Base-by-base conservation (phyloP, 225 moss, liverwort and hornwort species). In the Lunularia cruciata region DNA sequence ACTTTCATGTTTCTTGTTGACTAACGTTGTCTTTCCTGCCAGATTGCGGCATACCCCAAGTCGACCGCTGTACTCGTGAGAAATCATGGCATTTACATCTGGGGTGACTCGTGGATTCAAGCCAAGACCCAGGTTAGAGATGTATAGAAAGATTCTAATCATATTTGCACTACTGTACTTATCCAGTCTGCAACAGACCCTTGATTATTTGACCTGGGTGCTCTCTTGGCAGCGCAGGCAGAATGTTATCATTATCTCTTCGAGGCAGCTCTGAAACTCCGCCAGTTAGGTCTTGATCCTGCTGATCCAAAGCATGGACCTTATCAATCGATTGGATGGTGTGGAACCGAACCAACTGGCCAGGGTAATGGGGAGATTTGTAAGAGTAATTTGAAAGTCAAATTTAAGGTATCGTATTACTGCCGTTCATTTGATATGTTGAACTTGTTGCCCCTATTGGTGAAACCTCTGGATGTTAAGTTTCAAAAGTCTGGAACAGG, bases 201-300 rank as follows among this genome's bases (percentile, higher is more conserved):
- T n/a, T 28, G 37, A 12, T 38, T 31, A 11, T 26, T 40, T 6
- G 40, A 6, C 71, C 43, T 35, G 40, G 23, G 42, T 56, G 28
- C 10, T 56, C 14, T 75, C 60, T 35, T 89, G 63, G 73, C 70
- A 84, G 72, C 87, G 75, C 84, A 98, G 98, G 98, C 98, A 72
- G 98, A 98, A 74, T 98, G 98, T 87, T 98, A 98, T 74, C 98
- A 98, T 79, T 98, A 98, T 76, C 91, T 98, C 62, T 98, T 98
- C 40, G 83, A 93, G 55, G 93, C 98, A 75, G 90, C 98, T 48
- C 71, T 98, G 60, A 84, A 78, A 74, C 91, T 98, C 76, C 93
- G 91, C 70, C 91, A 91, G 70, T 75, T 98, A 51, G 98, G 98
- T 31, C 73, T 98, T 69, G 89, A 98, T 81, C 91, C 98, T 59